Percentiles rank a stretch among this genome's conserved stretches.
Conservation (phyloP, 108 stramenopile species). For the Aurantiochytrium sp. region DNA sequence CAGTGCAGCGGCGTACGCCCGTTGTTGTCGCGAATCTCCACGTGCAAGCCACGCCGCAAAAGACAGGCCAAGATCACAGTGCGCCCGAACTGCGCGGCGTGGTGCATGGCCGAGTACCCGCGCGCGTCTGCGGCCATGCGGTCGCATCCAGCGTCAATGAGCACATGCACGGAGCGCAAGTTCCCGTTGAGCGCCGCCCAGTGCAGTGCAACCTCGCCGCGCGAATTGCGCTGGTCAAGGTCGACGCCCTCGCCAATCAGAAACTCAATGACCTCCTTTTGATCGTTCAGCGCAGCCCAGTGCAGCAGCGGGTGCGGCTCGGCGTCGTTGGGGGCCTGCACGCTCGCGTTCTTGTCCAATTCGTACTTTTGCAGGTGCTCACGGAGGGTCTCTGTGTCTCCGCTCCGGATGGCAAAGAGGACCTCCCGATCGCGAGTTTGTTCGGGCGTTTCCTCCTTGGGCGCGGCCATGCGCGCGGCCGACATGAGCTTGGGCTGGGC, state of each 20-base stretch:
- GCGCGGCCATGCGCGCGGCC: not conserved
- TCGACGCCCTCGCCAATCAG: not conserved
- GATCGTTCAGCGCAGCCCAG: slow-evolving; percentile 9
- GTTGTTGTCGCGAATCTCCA: not conserved
- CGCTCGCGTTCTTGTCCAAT: not conserved
- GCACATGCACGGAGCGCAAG: not conserved
- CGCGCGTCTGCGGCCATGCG: not conserved
- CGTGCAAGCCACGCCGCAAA: not conserved
- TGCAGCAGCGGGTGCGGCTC: slow-evolving; percentile 6
- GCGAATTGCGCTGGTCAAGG: not conserved
- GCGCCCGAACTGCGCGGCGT: slow-evolving; percentile 16
- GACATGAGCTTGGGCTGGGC: not conserved
- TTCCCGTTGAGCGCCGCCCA: not conserved
- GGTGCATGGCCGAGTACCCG: slow-evolving; percentile 10
- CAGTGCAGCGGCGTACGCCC: slow-evolving; percentile 14
- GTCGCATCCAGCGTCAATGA: not conserved
- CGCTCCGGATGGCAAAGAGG: slow-evolving; percentile 9
- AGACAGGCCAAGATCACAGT: not conserved
- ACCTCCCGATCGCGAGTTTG: not conserved
- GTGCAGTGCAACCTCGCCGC: not conserved
- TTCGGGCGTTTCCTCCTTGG: not conserved
- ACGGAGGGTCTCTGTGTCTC: not conserved
- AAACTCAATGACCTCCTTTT: not conserved
- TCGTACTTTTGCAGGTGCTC: not conserved
- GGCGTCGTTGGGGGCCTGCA: not conserved